Evolutionary conservation across 164 flowering plant genomes (phyloP).

Genomic region (Stephania japonica): DNA sequence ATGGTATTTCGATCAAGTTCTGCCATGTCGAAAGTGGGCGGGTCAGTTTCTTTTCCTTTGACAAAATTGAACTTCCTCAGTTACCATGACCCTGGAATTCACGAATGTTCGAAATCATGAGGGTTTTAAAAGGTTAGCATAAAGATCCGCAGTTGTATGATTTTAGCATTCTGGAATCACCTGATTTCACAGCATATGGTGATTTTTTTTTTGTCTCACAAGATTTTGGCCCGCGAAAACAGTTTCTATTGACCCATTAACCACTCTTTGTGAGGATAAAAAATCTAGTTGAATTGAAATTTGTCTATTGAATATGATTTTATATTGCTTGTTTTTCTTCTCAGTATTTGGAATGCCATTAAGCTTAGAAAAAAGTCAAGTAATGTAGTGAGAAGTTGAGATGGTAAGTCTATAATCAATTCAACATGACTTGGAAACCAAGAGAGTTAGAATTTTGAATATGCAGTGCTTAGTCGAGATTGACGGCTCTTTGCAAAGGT

Average conservation of each 20-base stretch:
- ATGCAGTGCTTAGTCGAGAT: too few species aligned
- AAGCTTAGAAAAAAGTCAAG: too few species aligned
- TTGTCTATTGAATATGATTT: not conserved
- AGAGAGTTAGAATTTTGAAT: too few species aligned
- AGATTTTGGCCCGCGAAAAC: not conserved
- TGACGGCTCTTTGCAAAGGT: too few species aligned
- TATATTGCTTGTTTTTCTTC: too few species aligned
- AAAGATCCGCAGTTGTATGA: not conserved
- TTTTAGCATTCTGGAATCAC: not conserved
- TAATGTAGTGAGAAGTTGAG: too few species aligned
- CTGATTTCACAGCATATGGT: not conserved
- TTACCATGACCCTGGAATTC: slow-evolving; percentile 37
- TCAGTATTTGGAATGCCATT: too few species aligned
- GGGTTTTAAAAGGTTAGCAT: not conserved
- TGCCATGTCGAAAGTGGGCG: slow-evolving; percentile 63
- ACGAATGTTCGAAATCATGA: not conserved
- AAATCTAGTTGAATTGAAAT: too few species aligned
- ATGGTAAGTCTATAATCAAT: too few species aligned
- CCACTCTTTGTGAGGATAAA: not conserved
- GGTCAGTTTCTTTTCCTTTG: slow-evolving; percentile 61
- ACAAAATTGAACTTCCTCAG: slow-evolving; percentile 48
- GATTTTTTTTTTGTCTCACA: too few species aligned
- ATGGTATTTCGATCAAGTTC: slow-evolving; percentile 44
- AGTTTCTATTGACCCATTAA: not conserved
- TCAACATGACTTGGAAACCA: too few species aligned